Base-by-base conservation (phyloP, 2,329 filamentous ascomycete genomes). In the Hypoxylon sp. region DNA sequence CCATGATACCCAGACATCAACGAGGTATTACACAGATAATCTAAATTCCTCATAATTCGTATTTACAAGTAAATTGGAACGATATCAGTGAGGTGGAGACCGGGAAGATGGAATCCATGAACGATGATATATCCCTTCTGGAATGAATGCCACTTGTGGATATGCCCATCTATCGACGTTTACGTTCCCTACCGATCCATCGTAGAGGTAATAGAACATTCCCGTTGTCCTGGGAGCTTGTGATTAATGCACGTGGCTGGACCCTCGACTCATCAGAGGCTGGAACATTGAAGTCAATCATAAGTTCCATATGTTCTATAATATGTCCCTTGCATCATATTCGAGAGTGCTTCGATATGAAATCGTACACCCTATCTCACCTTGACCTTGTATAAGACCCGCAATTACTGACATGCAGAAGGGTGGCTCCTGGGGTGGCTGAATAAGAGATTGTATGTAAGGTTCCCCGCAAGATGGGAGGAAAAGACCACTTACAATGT, bases 401-500 rank as follows among this genome's bases (percentile, higher is more conserved):
- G 47, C 56, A 65, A 54, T 54, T 47, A 57, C 33, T 65, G 61
- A 65, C 52, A 61, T 68, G 61, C 65, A 65, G 62, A 57, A 51
- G 24, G 39, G 33, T 64, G 61, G 61, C 57, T 63, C 39, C n/a
- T 44, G 22, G 39, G 39, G 39, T 64, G 61, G 61, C 57, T 66
- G 58, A 59, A 51, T 46, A 61, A 52, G 47, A 54, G 14, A 50
- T 47, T 14, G 29, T 50, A 59, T 35, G 51, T 65, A 37, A 33
- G 44, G 48, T 59, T 65, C 66, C 57, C 63, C 58, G 44, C 66
- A 63, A 59, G 54, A 50, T 50, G 58, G 63, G 47, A 55, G 26
- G 24, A 44, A 56, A 59, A 59, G 33, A 48, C 63, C 57, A 62
- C 66, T 47, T 63, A 24, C 55, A 66, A 56, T 56, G 50, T 53